These are phyloP conservation scores for Kalaharituber pfeilii DNA, from an alignment of 2,329 filamentous ascomycete species.

Conservation along the genomic window DNA sequence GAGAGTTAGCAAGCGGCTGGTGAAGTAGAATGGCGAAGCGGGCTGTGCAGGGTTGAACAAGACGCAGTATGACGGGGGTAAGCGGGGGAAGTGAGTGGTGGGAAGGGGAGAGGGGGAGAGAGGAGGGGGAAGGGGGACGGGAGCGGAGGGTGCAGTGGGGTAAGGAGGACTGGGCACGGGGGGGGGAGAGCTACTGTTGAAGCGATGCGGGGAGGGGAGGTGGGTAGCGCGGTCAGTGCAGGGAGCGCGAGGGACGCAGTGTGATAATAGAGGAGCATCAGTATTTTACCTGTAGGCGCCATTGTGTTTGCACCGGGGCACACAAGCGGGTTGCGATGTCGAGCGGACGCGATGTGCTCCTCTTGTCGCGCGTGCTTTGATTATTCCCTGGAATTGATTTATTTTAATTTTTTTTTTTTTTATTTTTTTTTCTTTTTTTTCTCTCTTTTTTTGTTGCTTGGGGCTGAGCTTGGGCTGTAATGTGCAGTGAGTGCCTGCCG, in stretches of 20 bases:
- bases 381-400: too few species aligned
- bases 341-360: too few species aligned
- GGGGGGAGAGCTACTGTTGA: not conserved
- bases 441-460: too few species aligned
- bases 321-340: too few species aligned
- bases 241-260: not conserved
- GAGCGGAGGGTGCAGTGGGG: not conserved
- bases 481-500: too few species aligned
- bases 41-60: not conserved
- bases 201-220: not conserved
- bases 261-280: too few species aligned
- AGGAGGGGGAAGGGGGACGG: not conserved
- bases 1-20: not conserved
- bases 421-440: too few species aligned
- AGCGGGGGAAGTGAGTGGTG: not conserved
- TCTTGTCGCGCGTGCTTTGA: too few species aligned
- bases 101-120: not conserved
- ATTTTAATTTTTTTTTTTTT: too few species aligned
- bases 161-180: not conserved
- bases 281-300: not conserved
- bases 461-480: too few species aligned
- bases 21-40: not conserved
- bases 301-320: too few species aligned
- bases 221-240: too few species aligned
- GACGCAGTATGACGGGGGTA: not conserved